Base-by-base conservation (phyloP, 176 grass and related monocot species). In the Metroxylon sagu region DNA sequence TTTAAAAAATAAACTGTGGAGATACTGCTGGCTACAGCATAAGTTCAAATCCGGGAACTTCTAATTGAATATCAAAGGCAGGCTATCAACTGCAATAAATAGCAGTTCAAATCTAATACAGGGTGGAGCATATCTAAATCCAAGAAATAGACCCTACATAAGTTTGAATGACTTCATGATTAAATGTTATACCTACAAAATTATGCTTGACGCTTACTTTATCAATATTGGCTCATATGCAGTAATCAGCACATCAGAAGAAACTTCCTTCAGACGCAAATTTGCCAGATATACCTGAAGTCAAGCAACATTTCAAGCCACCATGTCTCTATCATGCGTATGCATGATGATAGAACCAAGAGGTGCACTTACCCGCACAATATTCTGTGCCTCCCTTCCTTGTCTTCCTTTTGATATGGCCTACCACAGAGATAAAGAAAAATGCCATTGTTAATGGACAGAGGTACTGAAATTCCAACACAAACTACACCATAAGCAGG, bases 391-490 rank as follows among this genome's bases (percentile, higher is more conserved):
- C 71, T 89, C 86, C 64, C 80, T 82, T 52, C 91, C 78, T 84
- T 96, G 91, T 60, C 86, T 80, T 25, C 74, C 91, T 80, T 96
- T 96, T 53, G 91, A 79, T 67, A 96, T 52, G 21, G 83, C 83
- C 91, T 96, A 77, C 30, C 35, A 43, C 8, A 12, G 35, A 43
- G 35, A 43, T 12, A 10, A 43, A 0, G 8, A 43, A 43, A 43
- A 43, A 43, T 43, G 31, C 31, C 31, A 35, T 35, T 35, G 35
- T 43, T 43, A 43, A 43, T 12, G 35, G 35, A 43, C 8, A 43
- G 35, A 43, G 35, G 35, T 43, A 43, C 10, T 43, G 35, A 2
- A 43, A 10, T 43, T 43, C 35, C 35, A 43, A 43, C 35, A 43
- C 35, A 12, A 43, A 43, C 35, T 12, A 10, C 7, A 43, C 35